A percentile compares a stretch with the other conserved stretches of the same genome.
Evolutionary conservation across 176 grass and related monocot species (phyloP).

Genomic region (Saccharum officinarum): DNA sequence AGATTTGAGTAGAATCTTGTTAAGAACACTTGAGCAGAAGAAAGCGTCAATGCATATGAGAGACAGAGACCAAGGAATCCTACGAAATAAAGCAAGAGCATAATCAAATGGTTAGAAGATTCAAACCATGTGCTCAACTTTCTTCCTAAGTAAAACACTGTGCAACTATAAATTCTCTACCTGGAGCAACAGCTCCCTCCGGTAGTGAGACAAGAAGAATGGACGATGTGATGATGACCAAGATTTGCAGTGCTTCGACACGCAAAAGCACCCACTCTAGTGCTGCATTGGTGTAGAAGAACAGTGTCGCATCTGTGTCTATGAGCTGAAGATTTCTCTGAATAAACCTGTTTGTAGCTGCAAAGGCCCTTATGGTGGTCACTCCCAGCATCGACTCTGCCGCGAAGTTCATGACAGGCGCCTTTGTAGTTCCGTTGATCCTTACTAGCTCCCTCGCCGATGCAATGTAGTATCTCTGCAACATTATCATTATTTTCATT

Average conservation of each 20-base stretch:
- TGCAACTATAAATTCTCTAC: constrained; percentile 15
- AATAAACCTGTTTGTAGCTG: constrained; percentile 61
- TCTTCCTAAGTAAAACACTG: neutral
- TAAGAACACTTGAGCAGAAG: constrained; percentile 73
- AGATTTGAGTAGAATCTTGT: constrained; percentile 86
- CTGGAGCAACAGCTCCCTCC: constrained; percentile 58
- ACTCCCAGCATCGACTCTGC: constrained; percentile 85
- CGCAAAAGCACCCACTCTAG: constrained; percentile 82
- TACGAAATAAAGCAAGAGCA: constrained; percentile 22
- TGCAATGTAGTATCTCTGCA: constrained; percentile 89
- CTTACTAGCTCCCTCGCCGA: constrained; percentile 84
- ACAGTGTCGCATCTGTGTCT: constrained; percentile 65
- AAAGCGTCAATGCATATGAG: constrained; percentile 78
- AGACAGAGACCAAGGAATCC: constrained; percentile 86
- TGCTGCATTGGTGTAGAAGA: constrained; percentile 86
- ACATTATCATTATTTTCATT: constrained; percentile 7
- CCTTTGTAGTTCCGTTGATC: constrained; percentile 90
- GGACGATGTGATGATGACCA: constrained; percentile 64
- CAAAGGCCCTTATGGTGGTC: constrained; percentile 82
- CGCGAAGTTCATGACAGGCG: constrained; percentile 75
- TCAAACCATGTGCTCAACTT: neutral
- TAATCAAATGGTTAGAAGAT: constrained; percentile 12
- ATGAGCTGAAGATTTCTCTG: constrained; percentile 70
- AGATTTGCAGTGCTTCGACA: constrained; percentile 74
- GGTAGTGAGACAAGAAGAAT: constrained; percentile 61